Conservation (phyloP, 1,139 yeast genomes). For the Saccharomycopsis phalli region DNA sequence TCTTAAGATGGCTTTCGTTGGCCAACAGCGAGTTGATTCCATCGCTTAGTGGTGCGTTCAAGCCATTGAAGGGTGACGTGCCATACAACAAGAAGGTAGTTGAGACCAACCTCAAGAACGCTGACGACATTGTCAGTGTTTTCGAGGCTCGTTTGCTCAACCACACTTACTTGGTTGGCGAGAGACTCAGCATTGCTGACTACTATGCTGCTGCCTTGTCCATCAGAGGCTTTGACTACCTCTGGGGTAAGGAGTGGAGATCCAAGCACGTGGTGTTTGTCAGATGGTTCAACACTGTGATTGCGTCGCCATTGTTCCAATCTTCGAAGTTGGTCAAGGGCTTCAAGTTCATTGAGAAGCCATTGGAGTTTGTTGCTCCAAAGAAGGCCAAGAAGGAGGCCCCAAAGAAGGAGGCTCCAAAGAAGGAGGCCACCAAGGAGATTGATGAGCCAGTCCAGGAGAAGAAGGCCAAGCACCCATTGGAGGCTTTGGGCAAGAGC, state of each 20-base stretch:
- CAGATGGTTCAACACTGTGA: slow-evolving; percentile 83
- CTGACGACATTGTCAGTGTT: slow-evolving; percentile 37
- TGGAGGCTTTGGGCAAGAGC: slow-evolving; percentile 71
- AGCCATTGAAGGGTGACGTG: slow-evolving; percentile 39
- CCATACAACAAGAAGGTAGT: slow-evolving; percentile 78
- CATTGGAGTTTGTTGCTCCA: slow-evolving; percentile 64
- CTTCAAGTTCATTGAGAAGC: slow-evolving; percentile 55
- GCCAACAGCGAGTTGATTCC: slow-evolving; percentile 62
- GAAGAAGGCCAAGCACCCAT: slow-evolving; percentile 84
- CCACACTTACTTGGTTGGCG: slow-evolving; percentile 87
- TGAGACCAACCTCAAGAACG: slow-evolving; percentile 35
- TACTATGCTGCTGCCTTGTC: slow-evolving; percentile 52
- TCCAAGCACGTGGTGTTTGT: slow-evolving; percentile 59
- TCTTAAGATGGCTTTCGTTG: slow-evolving; percentile 78
- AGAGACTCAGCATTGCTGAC: slow-evolving; percentile 83
- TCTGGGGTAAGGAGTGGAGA: slow-evolving; percentile 77
- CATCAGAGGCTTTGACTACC: slow-evolving; percentile 54
- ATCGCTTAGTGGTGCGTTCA: slow-evolving; percentile 31
- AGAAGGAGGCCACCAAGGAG: slow-evolving; percentile 25
- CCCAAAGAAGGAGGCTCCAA: slow-evolving; percentile 28
- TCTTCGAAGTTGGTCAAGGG: slow-evolving; percentile 34
- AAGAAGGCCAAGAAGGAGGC: slow-evolving; percentile 65
- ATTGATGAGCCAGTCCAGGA: slow-evolving; percentile 31
- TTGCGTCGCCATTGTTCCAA: slow-evolving; percentile 46
- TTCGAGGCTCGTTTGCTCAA: slow-evolving; percentile 59